Base-by-base conservation (phyloP, 108 stramenopile species). In the Parietichytrium sp. region DNA sequence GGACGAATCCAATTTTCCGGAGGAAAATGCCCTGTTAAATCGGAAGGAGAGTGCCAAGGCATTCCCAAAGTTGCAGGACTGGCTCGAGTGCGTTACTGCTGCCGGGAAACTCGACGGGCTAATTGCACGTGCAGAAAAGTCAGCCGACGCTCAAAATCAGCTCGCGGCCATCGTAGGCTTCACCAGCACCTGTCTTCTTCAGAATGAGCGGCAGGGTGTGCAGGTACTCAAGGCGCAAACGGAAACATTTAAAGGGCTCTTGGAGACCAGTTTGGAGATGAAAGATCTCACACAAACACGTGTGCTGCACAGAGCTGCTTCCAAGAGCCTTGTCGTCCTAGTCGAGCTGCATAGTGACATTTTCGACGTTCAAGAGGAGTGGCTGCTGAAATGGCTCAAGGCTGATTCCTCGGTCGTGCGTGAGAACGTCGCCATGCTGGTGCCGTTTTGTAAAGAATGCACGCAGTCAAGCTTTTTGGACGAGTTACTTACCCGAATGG, bases 391-490 rank as follows among this genome's bases (percentile, higher is more conserved):
- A 16, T 72, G 61, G 61, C 61, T 72, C 10, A 42, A 33, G 3
- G 61, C 61, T n/a, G 61, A 72, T 72, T 72, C 61, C 10, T 42
- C 61, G 23, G 61, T 72, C 20, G 61, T 72, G 8, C 33, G 61
- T 6, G 61, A 72, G 20, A 72, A 72, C 3, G 61, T 72, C 13
- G 61, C 61, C 33, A 42, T 45, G 1, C 61, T 72, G 8, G 61
- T 72, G 16, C 38, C 20, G n/a, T 72, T 45, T 27, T 72, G 38
- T 1, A 0, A 8, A 10, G 61, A 72, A n/a, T 33, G 38, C 20
- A 33, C 38, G 23, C 38, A 72, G 10, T 42, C 61, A 10, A 72
- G 61, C 61, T 72, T 72, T 25, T 10, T 72, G 10, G 45, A 10
- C 8, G 61, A 45, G 36, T 42, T 72, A 23, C 8, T 27, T 0